Base-by-base conservation (phyloP, 495 filamentous ascomycete species). In the Penicillium atrosanguineum region DNA sequence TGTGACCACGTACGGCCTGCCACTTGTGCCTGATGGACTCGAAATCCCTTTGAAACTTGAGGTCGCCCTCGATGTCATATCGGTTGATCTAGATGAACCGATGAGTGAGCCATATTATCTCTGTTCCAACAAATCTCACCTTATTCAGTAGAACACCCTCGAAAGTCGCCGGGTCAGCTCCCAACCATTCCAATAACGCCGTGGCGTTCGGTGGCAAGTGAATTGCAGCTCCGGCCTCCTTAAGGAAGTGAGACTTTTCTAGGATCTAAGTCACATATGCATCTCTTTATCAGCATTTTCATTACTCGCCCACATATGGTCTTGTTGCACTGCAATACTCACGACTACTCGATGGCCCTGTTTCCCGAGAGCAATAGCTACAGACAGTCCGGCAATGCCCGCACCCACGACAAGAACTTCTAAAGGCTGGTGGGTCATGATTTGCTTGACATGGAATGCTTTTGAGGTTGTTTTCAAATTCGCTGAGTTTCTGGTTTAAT, bases 211-310 rank as follows among this genome's bases (percentile, higher is more conserved):
- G 80, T 0, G 73, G 71, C 6, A 79, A 23, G 19, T 73, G 65
- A 46, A 85, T 79, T 15, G 80, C 80, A 2, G 81, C 82, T 2
- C 82, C 82, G 7, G 79, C 69, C 55, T 84, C 80, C 36, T 69
- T 79, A n/a, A 73, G 62, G 60, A 83, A 79, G 4, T 19, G 55
- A 1, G 74, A 79, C 20, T 75, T 79, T 54, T 85, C 81, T 45
- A 75, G 69, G 23, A 85, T 74, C 48, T 81, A 34, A 28, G 6
- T 3, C 16, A 7, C 21, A 42, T 3, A 19, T 18, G 23, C 31
- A 29, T 26, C 38, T 37, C 36, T 16, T 12, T 25, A 28, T 36
- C 4, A 20, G 42, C 26, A 9, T 45, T 7, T 2, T 11, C 15
- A 2, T 8, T 31, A 1, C 3, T 31, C 7, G 28, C 7, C 11